Conservation (phyloP, 1,284 basidiomycete genomes). For the Cryptococcus deneoformans region DNA sequence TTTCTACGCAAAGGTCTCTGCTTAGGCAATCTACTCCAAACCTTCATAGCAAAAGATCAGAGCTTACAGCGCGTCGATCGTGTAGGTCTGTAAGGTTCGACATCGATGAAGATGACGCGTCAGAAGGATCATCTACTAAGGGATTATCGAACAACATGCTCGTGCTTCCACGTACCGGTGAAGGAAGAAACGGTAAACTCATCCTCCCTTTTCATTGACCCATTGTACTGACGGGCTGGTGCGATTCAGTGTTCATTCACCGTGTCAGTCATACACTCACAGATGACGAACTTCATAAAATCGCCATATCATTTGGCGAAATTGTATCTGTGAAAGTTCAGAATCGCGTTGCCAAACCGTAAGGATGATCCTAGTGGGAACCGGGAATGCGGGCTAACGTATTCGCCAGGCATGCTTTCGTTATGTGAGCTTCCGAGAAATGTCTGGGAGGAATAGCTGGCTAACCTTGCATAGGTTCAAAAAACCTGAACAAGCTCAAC, state of each 20-base stretch:
- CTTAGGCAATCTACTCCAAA: not conserved
- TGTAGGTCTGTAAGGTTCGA: conserved; percentile 1
- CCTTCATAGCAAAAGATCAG: not conserved
- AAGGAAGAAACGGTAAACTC: conserved; percentile 31
- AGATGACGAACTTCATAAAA: conserved; percentile 18
- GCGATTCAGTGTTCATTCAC: conserved; percentile 29
- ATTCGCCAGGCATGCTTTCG: conserved; percentile 26
- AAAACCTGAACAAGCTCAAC: conserved; percentile 17
- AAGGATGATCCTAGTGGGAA: not conserved
- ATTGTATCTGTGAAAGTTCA: conserved; percentile 28
- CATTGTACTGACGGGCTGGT: not conserved
- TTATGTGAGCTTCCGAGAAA: conserved; percentile 21
- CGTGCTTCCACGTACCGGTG: conserved; percentile 9
- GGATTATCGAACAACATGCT: conserved; percentile 7
- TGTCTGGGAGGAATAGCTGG: not conserved
- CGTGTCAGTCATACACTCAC: conserved; percentile 14
- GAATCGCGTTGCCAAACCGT: conserved; percentile 11
- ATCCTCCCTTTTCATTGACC: not conserved
- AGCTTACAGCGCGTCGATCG: not conserved
- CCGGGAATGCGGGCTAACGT: not conserved
- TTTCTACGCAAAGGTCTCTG: too few species aligned
- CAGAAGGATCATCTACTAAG: conserved; percentile 1
- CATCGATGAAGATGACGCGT: conserved; percentile 4
- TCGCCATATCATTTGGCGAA: conserved; percentile 26
- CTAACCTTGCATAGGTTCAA: conserved; percentile 24